Conservation (phyloP, 495 filamentous ascomycete genomes). For the Chaetomium tenue region DNA sequence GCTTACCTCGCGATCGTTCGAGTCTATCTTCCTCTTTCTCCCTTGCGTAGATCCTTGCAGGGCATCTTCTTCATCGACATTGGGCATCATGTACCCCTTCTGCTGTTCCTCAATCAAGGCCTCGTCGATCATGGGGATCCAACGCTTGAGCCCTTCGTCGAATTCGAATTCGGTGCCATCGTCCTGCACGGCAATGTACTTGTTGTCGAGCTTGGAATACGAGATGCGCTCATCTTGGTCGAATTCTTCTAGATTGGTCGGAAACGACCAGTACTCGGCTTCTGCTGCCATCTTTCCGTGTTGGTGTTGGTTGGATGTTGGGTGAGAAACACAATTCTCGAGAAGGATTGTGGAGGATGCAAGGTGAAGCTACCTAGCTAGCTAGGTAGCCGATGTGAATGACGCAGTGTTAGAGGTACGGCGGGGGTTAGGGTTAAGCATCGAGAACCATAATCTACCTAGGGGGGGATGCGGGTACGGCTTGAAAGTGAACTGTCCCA, state of each 20-base stretch:
- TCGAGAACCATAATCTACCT: too few species aligned
- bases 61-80: constrained; percentile 61
- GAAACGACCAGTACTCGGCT: constrained; percentile 54
- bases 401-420: too few species aligned
- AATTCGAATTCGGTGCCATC: constrained; percentile 84
- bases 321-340: neutral
- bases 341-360: neutral
- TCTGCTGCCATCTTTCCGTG: constrained; percentile 25
- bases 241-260: constrained; percentile 71
- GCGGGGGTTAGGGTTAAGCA: too few species aligned
- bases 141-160: constrained; percentile 67
- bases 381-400: too few species aligned
- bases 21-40: constrained; percentile 71
- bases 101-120: constrained; percentile 75
- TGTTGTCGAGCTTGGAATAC: constrained; percentile 74
- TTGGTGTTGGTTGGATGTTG: constrained; percentile 8
- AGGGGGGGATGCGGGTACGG: too few species aligned
- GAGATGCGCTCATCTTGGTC: constrained; percentile 80
- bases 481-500: too few species aligned
- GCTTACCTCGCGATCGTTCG: constrained; percentile 60
- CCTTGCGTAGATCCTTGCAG: constrained; percentile 35
- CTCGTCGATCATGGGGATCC: constrained; percentile 80
- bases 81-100: constrained; percentile 58
- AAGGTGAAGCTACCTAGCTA: too few species aligned
- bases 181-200: constrained; percentile 80